Base-by-base conservation (phyloP, 169 alveolate species). In the Babesia bigemina region DNA sequence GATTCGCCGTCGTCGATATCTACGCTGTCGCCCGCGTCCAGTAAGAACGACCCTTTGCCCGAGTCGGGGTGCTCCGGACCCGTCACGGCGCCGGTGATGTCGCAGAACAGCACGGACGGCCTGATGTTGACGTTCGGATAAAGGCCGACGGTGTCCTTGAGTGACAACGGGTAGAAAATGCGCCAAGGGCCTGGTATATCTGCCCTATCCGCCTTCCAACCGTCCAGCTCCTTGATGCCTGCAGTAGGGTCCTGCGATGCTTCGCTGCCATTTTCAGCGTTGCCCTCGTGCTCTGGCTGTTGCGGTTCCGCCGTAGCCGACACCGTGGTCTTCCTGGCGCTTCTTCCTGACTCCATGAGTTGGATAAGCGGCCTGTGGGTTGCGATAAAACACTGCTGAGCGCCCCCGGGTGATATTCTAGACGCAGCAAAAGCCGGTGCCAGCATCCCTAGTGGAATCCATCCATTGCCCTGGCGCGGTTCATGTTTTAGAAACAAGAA, bases 131-230 rank as follows among this genome's bases (percentile, higher is more conserved):
- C 39, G 44, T 63, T 59, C 11, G 88, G 79, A 47, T 8, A 2
- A 33, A 81, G 22, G 13, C 58, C 73, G 14, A 33, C 66, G 0
- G 85, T 65, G 21, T 81, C 66, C 49, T 22, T 29, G 33, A 81
- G 70, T 11, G 62, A 42, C 16, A 21, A 17, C 16, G 88, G 88
- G 58, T 58, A 66, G 65, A 13, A 81, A 13, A 63, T 63, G 11
- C 57, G 47, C 88, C 88, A 81, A 0, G 83, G 71, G 17, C 88
- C 88, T 7, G 79, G 70, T 33, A 74, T 81, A 28, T 62, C 70
- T 11, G 70, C 71, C 78, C 63, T 57, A 33, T 81, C 88, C 10
- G 57, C 28, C 69, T 72, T 70, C 88, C 88, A 81, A 7, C 33
- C 57, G 39, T 79, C 82, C 39, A 69, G 52, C 8, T 42, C 48